These are phyloP conservation scores for Aspergillus sparsus DNA, from an alignment of 495 filamentous ascomycete genomes.

Conservation along the genomic window DNA sequence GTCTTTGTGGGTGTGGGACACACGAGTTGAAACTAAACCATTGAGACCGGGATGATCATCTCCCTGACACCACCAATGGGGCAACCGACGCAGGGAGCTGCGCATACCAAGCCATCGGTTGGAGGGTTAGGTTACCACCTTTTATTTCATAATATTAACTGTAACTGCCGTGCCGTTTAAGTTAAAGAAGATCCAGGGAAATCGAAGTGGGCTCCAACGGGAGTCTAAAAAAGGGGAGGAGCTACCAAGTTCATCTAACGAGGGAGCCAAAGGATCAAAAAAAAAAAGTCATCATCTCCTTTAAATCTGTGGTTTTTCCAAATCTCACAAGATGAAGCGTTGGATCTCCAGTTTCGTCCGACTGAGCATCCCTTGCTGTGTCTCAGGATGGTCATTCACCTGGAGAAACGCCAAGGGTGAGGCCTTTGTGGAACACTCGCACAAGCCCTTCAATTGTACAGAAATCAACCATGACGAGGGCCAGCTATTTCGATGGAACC, in stretches of 20 bases:
- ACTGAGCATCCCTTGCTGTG: background rate
- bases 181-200: background rate
- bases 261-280: no score
- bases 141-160: no score
- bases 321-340: background rate
- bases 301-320: background rate
- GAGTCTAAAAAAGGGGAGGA: background rate
- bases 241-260: no score
- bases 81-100: background rate
- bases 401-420: conserved; percentile 8
- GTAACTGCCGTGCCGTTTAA: no score
- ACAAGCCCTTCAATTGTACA: background rate
- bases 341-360: background rate
- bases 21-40: background rate
- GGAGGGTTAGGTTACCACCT: background rate
- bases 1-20: background rate
- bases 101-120: background rate
- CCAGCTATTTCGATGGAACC: background rate
- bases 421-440: background rate
- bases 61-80: background rate
- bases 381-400: conserved; percentile 8
- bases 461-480: conserved; percentile 9
- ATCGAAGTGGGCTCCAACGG: background rate
- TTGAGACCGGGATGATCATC: background rate
- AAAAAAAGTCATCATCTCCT: no score